Evolutionary conservation across 306 rosid species (phyloP).

Genomic region (Dryas drummondii): DNA sequence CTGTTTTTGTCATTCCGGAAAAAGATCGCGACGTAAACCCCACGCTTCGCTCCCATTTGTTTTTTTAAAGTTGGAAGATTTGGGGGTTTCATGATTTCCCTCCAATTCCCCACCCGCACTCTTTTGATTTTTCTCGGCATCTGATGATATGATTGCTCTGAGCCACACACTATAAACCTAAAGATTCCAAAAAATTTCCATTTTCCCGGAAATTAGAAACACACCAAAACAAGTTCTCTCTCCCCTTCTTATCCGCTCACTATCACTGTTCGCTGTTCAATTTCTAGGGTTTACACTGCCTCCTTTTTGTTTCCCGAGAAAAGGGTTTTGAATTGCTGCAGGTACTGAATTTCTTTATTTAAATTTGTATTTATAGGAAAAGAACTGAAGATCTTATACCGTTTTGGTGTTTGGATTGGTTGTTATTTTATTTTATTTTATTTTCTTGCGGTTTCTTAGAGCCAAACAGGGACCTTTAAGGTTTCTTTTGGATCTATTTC

Average conservation of each 20-base stretch:
- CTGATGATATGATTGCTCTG: neutral
- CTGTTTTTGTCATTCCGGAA: neutral
- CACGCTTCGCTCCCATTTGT: slow-evolving; percentile 15
- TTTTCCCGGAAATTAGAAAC: slow-evolving; percentile 10
- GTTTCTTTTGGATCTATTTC: neutral
- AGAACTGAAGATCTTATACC: neutral
- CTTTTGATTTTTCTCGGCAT: neutral
- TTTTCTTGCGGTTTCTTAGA: neutral
- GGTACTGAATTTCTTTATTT: slow-evolving; percentile 4
- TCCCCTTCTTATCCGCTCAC: neutral
- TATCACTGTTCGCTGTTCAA: neutral
- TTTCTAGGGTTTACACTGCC: slow-evolving; percentile 16
- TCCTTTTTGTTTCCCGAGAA: neutral
- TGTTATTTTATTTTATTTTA: neutral
- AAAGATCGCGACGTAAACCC: slow-evolving; percentile 1
- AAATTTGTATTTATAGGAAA: neutral
- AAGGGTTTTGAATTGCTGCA: slow-evolving; percentile 4
- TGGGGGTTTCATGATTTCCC: slow-evolving; percentile 28
- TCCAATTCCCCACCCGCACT: slow-evolving; percentile 19
- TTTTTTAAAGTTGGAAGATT: neutral
- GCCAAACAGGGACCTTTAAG: neutral
- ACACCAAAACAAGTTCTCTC: neutral
- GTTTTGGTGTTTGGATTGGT: neutral
- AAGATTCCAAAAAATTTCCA: neutral
- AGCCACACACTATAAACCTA: neutral